phyloP scores from a whole-genome alignment of 2,329 filamentous ascomycete species.

The Aspergillus luchuensis region DNA sequence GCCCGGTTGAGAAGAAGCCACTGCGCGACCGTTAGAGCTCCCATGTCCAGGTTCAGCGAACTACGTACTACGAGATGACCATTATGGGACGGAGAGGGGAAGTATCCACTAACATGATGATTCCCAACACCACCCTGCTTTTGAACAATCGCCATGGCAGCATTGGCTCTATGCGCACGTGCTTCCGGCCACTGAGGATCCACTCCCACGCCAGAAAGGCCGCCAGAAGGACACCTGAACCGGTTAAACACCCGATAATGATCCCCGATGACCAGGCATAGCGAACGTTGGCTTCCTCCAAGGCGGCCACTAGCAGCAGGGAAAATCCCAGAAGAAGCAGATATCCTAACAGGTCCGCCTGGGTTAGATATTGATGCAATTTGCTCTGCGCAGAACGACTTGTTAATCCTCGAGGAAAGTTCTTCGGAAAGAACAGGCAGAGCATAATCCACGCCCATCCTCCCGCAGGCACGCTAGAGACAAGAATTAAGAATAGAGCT shows the following conservation, averaged over 20 bases:
- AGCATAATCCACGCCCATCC: constrained; percentile 12
- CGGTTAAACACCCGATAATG: constrained; percentile 53
- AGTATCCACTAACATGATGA: constrained; percentile 13
- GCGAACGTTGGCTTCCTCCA: constrained; percentile 59
- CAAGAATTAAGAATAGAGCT: not conserved
- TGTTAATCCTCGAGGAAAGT: constrained; percentile 8
- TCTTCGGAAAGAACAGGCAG: constrained; percentile 11
- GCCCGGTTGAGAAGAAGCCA: constrained; percentile 22
- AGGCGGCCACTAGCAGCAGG: constrained; percentile 57
- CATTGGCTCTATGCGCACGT: constrained; percentile 14
- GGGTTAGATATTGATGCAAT: not conserved
- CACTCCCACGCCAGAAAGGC: constrained; percentile 21
- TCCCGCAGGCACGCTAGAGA: constrained; percentile 19
- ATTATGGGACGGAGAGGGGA: not conserved
- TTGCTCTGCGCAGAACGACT: not conserved
- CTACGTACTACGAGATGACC: not conserved
- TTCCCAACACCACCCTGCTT: constrained; percentile 20
- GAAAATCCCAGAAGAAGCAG: constrained; percentile 55
- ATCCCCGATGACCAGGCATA: constrained; percentile 56
- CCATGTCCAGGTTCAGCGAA: not conserved
- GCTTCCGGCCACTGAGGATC: constrained; percentile 9
- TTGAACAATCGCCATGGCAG: constrained; percentile 20
- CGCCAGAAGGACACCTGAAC: constrained; percentile 43
- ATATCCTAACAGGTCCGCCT: constrained; percentile 56
- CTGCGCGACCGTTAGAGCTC: not conserved